Conservation (phyloP, 2,329 filamentous ascomycete species). For the Paramyrothecium roridum region DNA sequence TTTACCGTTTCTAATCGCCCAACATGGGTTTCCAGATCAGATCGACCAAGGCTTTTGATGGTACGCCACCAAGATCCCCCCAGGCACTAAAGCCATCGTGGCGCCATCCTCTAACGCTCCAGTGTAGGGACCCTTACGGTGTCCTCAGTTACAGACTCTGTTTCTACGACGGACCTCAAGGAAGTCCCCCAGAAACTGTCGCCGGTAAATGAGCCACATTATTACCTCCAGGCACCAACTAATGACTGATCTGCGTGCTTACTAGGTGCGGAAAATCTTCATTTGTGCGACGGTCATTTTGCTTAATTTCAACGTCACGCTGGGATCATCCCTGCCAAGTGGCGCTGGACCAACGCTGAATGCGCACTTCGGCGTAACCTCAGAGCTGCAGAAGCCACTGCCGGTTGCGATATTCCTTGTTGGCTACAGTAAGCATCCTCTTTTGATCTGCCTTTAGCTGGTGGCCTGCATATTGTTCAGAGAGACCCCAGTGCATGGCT, state of each 20-base stretch:
- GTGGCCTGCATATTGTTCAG: no score
- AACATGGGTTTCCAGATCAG: neutral
- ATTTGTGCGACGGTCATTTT: conserved; percentile 1
- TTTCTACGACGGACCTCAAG: neutral
- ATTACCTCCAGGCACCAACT: neutral
- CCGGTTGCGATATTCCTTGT: conserved; percentile 6
- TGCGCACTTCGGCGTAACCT: conserved; percentile 6
- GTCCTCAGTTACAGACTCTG: neutral
- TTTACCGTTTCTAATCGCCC: neutral
- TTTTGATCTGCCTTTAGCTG: no score
- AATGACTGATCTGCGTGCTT: neutral
- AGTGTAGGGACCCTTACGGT: neutral
- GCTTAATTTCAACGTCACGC: conserved; percentile 8
- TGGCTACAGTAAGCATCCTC: neutral
- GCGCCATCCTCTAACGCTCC: neutral
- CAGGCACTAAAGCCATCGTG: neutral
- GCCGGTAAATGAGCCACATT: neutral
- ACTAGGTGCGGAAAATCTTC: neutral
- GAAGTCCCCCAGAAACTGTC: neutral
- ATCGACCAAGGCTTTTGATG: neutral
- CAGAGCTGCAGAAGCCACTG: conserved; percentile 4
- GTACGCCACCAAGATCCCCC: neutral
- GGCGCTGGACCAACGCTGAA: conserved; percentile 4
- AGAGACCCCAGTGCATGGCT: no score
- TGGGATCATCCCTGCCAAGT: conserved; percentile 8